Evolutionary conservation across 1,284 basidiomycete genomes (phyloP), one percentile per base, ranked within the genome.

Genomic region (Pseudozyma pruni): DNA sequence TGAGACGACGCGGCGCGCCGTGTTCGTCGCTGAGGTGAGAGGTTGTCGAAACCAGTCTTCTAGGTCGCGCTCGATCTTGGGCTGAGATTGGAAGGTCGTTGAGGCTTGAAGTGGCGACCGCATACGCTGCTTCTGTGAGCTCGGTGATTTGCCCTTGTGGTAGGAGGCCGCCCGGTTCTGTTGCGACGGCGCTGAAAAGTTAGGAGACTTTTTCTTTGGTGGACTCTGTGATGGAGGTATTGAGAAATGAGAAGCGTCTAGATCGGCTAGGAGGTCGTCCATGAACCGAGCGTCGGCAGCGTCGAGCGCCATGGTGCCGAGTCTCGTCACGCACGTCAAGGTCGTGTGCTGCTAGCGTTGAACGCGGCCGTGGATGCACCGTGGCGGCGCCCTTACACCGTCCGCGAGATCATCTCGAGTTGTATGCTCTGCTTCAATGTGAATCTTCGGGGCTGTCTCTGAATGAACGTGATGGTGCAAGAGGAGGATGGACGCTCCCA

Each of bases 201-300:
- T 8, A 8, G 19, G n/a, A 5, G 17, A 48, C 33, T 45, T 59
- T 37, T 52, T 56, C 45, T 52, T 68, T 31, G 68, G 68, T 1
- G 61, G 61, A 25, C 61, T 61, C 46, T 71, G 68, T 5, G 68
- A 71, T 9, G 68, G 68, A 16, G 62, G 58, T 14, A 62, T 50
- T 4, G 62, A 62, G 43, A 72, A 72, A 31, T 55, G 47, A 13
- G 62, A 66, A 10, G 69, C 62, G 31, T 72, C 69, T 20, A 72
- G 62, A 34, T 60, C 69, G 42, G 62, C 69, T 22, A 72, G 59
- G 39, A 72, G 62, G 40, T 67, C 54, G 39, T 67, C 62, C 69
- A 72, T 66, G 58, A 72, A 72, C 16, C 32, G 62, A 33, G 56
- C 37, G 9, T 72, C 62, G 27, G 53, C 46, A 39, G 51, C 48